Evolutionary conservation across 2,329 filamentous ascomycete genomes (phyloP).

Genomic region (Ilyonectria sp.): DNA sequence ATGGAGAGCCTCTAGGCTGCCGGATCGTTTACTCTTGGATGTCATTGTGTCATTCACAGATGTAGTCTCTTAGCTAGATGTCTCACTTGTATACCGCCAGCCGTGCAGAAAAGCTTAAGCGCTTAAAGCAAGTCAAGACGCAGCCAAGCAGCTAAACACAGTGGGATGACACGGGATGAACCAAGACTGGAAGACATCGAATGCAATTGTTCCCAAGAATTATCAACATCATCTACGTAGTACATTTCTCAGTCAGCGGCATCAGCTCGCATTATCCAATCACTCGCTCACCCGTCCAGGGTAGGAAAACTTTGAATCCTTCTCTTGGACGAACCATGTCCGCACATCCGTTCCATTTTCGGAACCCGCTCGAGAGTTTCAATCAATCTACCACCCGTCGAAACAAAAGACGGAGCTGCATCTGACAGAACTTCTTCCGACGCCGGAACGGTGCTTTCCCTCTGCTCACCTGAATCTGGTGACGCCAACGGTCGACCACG

Average conservation of each 20-base stretch:
- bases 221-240: not conserved
- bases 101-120: not conserved
- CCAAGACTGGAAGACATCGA: not conserved
- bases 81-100: not conserved
- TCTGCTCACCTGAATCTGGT: constrained; percentile 43
- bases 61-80: not conserved
- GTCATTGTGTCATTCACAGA: not conserved
- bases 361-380: constrained; percentile 3
- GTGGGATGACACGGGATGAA: constrained; percentile 22
- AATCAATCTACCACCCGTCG: constrained; percentile 24
- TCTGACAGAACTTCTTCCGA: constrained; percentile 20
- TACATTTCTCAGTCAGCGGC: not conserved
- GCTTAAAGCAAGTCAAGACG: not conserved
- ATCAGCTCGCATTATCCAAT: not conserved
- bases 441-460: constrained; percentile 7
- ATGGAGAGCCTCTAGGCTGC: not conserved
- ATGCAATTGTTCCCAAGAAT: not conserved
- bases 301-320: constrained; percentile 5
- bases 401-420: constrained; percentile 30
- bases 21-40: not conserved
- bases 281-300: not conserved
- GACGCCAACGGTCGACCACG: constrained; percentile 20
- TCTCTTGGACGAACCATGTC: not conserved
- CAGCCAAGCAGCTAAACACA: not conserved
- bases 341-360: not conserved